Evolutionary conservation across 139 green algal genomes (phyloP).

Genomic region (Chlorella sp.): DNA sequence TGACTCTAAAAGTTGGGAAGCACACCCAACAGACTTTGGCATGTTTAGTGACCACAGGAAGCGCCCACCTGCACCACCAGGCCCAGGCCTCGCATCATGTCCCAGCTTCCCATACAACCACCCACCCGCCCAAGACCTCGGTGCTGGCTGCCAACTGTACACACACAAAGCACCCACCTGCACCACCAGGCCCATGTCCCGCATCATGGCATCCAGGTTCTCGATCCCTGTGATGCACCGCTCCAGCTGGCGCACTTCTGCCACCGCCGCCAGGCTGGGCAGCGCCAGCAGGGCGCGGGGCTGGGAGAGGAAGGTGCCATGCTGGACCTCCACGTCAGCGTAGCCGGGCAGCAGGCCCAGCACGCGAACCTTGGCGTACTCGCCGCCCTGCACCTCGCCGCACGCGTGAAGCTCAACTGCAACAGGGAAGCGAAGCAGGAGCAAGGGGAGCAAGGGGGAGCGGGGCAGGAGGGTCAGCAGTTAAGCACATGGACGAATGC

Average conservation of each 20-base stretch:
- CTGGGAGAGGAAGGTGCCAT: not conserved
- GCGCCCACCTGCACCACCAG: constrained; percentile 31
- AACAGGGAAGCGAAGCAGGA: not conserved
- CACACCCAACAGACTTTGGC: too few relatives aligned
- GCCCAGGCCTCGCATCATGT: constrained; percentile 46
- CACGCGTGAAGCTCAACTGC: not conserved
- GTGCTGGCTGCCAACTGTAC: too few relatives aligned
- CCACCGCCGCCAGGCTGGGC: constrained; percentile 33
- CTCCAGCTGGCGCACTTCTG: constrained; percentile 47
- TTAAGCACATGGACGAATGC: too few relatives aligned
- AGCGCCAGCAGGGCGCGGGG: constrained; percentile 40
- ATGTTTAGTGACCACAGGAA: not conserved
- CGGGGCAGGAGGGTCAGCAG: not conserved
- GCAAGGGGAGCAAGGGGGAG: not conserved
- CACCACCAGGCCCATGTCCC: constrained; percentile 51
- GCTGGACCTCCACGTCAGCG: constrained; percentile 32
- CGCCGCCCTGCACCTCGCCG: not conserved
- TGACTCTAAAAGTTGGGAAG: too few relatives aligned
- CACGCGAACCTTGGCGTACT: constrained; percentile 5
- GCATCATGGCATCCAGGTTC: constrained; percentile 39
- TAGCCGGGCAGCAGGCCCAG: constrained; percentile 36
- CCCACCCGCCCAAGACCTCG: not conserved
- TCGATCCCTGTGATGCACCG: not conserved
- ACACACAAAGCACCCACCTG: not conserved
- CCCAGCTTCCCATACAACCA: constrained; percentile 8